A percentile compares a stretch with the other conserved stretches of the same genome.
These are phyloP conservation scores for Aspergillus sp. DNA, from an alignment of 2,329 filamentous ascomycete genomes.

Conservation along the genomic window DNA sequence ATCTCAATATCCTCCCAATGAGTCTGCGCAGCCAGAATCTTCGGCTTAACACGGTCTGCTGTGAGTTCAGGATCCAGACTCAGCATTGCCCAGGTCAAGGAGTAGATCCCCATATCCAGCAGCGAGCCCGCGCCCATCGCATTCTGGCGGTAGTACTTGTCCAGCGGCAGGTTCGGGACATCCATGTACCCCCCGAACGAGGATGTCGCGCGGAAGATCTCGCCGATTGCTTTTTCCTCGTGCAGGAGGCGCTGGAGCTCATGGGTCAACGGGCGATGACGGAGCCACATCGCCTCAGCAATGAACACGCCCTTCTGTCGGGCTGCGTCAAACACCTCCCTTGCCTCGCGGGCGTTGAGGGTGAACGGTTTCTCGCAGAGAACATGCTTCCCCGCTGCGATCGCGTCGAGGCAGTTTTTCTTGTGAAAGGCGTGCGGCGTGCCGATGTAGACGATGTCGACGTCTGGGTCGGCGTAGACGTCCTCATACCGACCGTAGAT, in stretches of 20 bases:
- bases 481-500: constrained; percentile 39
- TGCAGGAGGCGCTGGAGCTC: constrained; percentile 63
- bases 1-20: too few relatives aligned
- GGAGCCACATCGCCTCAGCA: constrained; percentile 80
- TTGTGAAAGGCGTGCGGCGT: constrained; percentile 85
- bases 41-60: too few relatives aligned
- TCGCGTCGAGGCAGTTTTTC: constrained; percentile 75
- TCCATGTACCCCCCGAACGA: constrained; percentile 37
- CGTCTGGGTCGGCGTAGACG: constrained; percentile 68
- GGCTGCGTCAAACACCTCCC: constrained; percentile 66
- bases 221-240: constrained; percentile 42
- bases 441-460: constrained; percentile 79
- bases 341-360: constrained; percentile 70
- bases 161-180: not conserved
- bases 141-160: not conserved
- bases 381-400: constrained; percentile 76
- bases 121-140: not conserved
- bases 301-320: constrained; percentile 67
- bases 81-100: too few relatives aligned
- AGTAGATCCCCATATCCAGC: too few relatives aligned
- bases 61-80: too few relatives aligned
- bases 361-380: constrained; percentile 83
- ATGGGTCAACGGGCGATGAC: constrained; percentile 75
- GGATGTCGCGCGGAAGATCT: constrained; percentile 50
- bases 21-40: too few relatives aligned